Evolutionary conservation across 805 yeast species (phyloP).

Genomic region (Cyberlindnera suaveolens): DNA sequence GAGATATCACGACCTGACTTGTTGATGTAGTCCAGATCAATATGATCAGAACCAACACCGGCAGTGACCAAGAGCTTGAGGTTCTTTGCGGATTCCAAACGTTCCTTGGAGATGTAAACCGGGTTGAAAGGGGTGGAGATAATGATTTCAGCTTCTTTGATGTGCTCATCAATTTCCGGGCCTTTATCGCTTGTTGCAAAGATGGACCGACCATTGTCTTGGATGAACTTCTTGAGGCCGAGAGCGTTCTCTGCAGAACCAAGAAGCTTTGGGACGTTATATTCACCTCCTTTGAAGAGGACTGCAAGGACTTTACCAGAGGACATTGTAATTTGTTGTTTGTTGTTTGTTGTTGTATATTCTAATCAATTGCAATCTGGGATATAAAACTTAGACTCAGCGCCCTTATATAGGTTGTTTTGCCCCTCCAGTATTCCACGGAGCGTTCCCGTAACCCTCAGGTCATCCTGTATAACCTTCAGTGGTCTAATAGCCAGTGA

Average conservation of each 20-base stretch:
- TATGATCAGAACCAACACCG: constrained; percentile 82
- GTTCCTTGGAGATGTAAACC: constrained; percentile 61
- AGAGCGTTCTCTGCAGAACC: constrained; percentile 75
- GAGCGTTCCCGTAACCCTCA: too few species aligned
- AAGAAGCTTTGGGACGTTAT: constrained; percentile 39
- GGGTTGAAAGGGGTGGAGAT: constrained; percentile 85
- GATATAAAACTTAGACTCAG: too few species aligned
- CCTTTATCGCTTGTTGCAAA: constrained; percentile 67
- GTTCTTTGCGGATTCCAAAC: constrained; percentile 64
- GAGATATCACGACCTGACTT: constrained; percentile 58
- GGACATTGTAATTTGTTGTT: constrained; percentile 8
- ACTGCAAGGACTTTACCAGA: constrained; percentile 22
- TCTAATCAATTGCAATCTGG: too few species aligned
- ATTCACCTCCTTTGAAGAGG: constrained; percentile 26
- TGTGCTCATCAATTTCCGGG: constrained; percentile 55
- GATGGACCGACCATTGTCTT: constrained; percentile 59
- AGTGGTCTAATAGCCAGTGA: too few species aligned
- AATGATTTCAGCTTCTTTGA: constrained; percentile 68
- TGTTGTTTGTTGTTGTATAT: too few species aligned
- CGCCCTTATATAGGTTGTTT: too few species aligned
- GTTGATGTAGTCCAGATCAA: constrained; percentile 56
- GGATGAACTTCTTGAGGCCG: constrained; percentile 61
- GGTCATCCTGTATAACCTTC: too few species aligned
- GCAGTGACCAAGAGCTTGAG: constrained; percentile 70
- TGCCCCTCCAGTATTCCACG: too few species aligned